These are phyloP conservation scores for Macaranga tanarius DNA, from an alignment of 441 rosid genomes.

Conservation along the genomic window DNA sequence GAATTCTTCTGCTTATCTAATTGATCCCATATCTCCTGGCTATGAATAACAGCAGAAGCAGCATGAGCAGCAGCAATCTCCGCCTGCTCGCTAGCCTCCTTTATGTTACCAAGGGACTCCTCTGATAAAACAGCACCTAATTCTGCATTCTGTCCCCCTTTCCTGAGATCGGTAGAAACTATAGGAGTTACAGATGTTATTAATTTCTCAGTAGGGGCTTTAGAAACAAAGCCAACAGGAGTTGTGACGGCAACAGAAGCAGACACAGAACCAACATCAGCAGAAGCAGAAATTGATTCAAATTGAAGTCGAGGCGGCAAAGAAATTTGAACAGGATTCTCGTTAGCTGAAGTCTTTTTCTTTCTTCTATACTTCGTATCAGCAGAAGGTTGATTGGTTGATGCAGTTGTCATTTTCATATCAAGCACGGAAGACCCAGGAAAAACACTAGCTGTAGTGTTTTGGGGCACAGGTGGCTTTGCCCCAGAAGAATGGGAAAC, in stretches of 20 bases:
- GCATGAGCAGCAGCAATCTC: slow-evolving; percentile 86
- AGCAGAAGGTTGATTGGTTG: slow-evolving; percentile 51
- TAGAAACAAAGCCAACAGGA: slow-evolving; percentile 44
- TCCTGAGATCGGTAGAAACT: slow-evolving; percentile 38
- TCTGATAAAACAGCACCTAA: slow-evolving; percentile 55
- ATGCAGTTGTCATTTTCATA: slow-evolving; percentile 39
- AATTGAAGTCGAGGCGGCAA: slow-evolving; percentile 50
- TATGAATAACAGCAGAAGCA: slow-evolving; percentile 66
- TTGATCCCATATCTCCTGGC: slow-evolving; percentile 74
- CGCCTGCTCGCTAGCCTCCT: slow-evolving; percentile 75
- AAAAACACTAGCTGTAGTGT: slow-evolving; percentile 43
- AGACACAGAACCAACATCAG: slow-evolving; percentile 33
- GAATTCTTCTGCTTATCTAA: slow-evolving; percentile 59
- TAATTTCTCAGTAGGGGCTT: slow-evolving; percentile 40
- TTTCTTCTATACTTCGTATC: slow-evolving; percentile 76
- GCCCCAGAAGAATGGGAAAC: slow-evolving; percentile 44
- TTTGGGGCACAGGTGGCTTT: slow-evolving; percentile 44
- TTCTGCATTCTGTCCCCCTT: slow-evolving; percentile 36
- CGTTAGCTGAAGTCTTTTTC: slow-evolving; percentile 58
- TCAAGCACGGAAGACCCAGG: slow-evolving; percentile 50
- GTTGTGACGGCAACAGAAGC: slow-evolving; percentile 42
- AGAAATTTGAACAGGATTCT: slow-evolving; percentile 42
- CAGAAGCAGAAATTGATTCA: slow-evolving; percentile 42
- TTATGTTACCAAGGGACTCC: slow-evolving; percentile 57
- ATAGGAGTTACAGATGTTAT: slow-evolving; percentile 42